Percentiles rank a stretch among this genome's conserved stretches.
These are phyloP conservation scores for Apiotrichum mycotoxinovorans DNA, from an alignment of 1,284 basidiomycete species.

Conservation along the genomic window DNA sequence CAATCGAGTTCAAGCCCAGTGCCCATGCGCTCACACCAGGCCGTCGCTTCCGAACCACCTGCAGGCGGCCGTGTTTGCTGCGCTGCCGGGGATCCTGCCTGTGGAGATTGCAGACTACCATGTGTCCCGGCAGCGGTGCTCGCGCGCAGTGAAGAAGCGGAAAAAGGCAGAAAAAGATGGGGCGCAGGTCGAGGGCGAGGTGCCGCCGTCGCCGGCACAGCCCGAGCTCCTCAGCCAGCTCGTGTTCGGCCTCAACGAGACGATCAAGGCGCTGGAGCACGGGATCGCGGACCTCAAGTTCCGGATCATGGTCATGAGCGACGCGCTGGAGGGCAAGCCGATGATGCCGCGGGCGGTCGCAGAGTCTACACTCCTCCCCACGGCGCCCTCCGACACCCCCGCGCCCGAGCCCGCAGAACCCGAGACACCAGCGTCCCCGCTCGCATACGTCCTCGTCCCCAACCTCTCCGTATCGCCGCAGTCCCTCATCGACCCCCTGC, in stretches of 20 bases:
- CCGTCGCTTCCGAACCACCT: slow-evolving; percentile 41
- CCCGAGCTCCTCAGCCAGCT: slow-evolving; percentile 58
- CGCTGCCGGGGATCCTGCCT: slow-evolving; percentile 34
- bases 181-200: neutral
- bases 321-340: slow-evolving; percentile 35
- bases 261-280: slow-evolving; percentile 68
- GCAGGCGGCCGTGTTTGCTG: slow-evolving; percentile 33
- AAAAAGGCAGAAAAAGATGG: neutral
- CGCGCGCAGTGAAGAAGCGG: slow-evolving; percentile 24
- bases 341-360: neutral
- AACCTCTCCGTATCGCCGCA: slow-evolving; percentile 38
- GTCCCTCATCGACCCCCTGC: slow-evolving; percentile 38
- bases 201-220: slow-evolving; percentile 3
- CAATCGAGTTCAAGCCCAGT: too few relatives aligned
- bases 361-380: slow-evolving; percentile 25
- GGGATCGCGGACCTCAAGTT: slow-evolving; percentile 52
- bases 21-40: slow-evolving; percentile 24
- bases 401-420: neutral
- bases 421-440: slow-evolving; percentile 7
- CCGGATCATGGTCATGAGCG: slow-evolving; percentile 32
- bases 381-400: slow-evolving; percentile 28
- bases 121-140: slow-evolving; percentile 34
- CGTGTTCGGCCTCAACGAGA: slow-evolving; percentile 71
- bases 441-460: slow-evolving; percentile 38
- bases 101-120: slow-evolving; percentile 38